These are phyloP conservation scores for Salix dunnii DNA, from an alignment of 345 rosid genomes.

Conservation along the genomic window DNA sequence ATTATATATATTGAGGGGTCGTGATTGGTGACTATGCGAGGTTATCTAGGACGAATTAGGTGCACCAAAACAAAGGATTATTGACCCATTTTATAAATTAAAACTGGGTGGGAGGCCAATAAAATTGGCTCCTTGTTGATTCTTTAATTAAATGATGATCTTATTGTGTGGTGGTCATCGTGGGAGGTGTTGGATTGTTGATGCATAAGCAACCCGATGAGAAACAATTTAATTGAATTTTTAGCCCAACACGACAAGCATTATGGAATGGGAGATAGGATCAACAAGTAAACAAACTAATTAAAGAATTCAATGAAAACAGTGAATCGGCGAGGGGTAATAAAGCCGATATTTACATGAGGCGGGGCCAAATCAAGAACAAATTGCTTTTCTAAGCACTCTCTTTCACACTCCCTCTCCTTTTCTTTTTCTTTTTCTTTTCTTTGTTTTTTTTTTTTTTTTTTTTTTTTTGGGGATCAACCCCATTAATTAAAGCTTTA, in stretches of 20 bases:
- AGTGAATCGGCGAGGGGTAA: neutral
- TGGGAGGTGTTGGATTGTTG: too few species aligned
- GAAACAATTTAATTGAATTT: neutral
- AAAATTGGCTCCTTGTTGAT: too few species aligned
- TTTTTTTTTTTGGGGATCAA: too few species aligned
- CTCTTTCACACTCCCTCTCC: too few species aligned
- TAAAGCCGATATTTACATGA: too few species aligned
- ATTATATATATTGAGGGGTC: neutral
- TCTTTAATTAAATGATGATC: too few species aligned
- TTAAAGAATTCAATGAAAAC: neutral
- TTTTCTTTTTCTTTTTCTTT: too few species aligned
- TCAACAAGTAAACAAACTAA: neutral
- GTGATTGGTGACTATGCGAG: constrained; percentile 1
- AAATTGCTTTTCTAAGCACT: too few species aligned
- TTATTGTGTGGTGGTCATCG: too few species aligned
- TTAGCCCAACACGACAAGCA: neutral
- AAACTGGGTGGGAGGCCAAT: neutral
- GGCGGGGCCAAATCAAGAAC: too few species aligned
- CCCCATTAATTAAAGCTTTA: too few species aligned
- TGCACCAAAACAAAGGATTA: neutral
- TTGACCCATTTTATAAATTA: neutral
- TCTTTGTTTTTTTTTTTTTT: too few species aligned
- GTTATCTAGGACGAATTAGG: neutral
- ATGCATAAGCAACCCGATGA: neutral
- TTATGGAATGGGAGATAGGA: neutral